phyloP scores from a whole-genome alignment of 371 early-diverging fungal genomes.

The Rhizomucor pusillus region DNA sequence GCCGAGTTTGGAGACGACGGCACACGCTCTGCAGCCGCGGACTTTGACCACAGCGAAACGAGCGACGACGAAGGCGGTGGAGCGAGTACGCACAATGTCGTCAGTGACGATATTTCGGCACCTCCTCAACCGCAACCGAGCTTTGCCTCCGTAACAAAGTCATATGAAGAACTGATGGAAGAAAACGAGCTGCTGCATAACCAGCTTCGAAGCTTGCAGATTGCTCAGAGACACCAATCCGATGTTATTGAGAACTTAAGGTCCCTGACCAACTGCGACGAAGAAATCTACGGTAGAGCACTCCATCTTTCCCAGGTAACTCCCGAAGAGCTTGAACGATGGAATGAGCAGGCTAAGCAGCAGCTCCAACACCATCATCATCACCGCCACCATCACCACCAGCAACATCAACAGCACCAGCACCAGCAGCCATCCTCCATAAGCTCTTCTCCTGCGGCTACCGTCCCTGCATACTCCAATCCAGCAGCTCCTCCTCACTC shows the following conservation, averaged over 20 bases:
- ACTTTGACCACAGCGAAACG: slow-evolving; percentile 38
- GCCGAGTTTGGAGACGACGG: slow-evolving; percentile 54
- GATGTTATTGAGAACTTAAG: slow-evolving; percentile 39
- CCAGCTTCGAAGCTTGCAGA: slow-evolving; percentile 36
- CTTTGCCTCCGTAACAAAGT: slow-evolving; percentile 42
- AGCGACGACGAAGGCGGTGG: slow-evolving; percentile 29
- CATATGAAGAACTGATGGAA: slow-evolving; percentile 47
- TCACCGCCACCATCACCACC: too few species aligned
- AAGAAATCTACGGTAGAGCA: slow-evolving; percentile 33
- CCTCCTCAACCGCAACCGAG: slow-evolving; percentile 54
- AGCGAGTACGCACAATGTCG: slow-evolving; percentile 23
- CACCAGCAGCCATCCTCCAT: too few species aligned
- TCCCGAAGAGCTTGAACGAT: slow-evolving; percentile 17
- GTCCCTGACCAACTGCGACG: slow-evolving; percentile 33
- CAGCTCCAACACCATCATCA: not conserved
- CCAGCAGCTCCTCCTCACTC: not conserved
- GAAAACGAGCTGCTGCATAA: slow-evolving; percentile 45
- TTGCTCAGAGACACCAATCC: slow-evolving; percentile 41
- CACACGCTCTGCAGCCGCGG: slow-evolving; percentile 40
- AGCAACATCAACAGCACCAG: too few species aligned
- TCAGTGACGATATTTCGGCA: slow-evolving; percentile 47
- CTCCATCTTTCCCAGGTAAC: slow-evolving; percentile 29
- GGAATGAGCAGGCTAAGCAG: slow-evolving; percentile 10
- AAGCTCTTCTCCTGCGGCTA: not conserved
- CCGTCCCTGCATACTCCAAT: not conserved